Conservation (phyloP, 2,329 filamentous ascomycete genomes). For the Stagonosporopsis vannaccii region DNA sequence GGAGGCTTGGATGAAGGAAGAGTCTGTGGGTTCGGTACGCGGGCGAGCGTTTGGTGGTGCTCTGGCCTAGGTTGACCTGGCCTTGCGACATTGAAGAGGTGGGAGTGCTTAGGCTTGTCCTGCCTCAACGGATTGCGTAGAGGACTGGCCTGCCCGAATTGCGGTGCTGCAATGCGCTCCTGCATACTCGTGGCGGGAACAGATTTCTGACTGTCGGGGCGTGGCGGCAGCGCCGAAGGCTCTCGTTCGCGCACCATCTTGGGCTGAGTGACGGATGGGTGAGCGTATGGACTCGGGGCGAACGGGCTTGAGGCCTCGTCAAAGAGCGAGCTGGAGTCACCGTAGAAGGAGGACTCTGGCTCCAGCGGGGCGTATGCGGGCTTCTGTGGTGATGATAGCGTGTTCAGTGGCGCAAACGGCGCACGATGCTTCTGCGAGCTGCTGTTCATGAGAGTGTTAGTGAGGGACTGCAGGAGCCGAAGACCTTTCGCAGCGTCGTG, state of each 20-base stretch:
- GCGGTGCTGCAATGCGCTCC: slow-evolving; percentile 38
- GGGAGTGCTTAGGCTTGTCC: slow-evolving; percentile 37
- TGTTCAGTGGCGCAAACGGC: slow-evolving; percentile 45
- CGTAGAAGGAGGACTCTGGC: slow-evolving; percentile 22
- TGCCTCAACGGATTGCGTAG: slow-evolving; percentile 58
- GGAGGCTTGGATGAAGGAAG: slow-evolving; percentile 15
- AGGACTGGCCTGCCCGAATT: slow-evolving; percentile 67
- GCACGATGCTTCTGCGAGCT: slow-evolving; percentile 41
- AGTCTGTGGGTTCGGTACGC: slow-evolving; percentile 32
- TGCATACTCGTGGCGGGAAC: slow-evolving; percentile 43
- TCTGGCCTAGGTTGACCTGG: slow-evolving; percentile 58
- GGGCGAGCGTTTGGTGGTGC: slow-evolving; percentile 53
- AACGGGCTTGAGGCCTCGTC: slow-evolving; percentile 31
- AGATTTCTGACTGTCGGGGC: slow-evolving; percentile 27
- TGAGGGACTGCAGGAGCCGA: neutral
- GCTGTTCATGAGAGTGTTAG: slow-evolving; percentile 30
- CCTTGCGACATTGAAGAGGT: slow-evolving; percentile 62
- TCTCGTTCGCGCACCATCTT: slow-evolving; percentile 63
- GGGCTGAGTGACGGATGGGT: slow-evolving; percentile 11
- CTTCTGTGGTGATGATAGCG: slow-evolving; percentile 42
- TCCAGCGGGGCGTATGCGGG: slow-evolving; percentile 30
- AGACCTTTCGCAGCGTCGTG: neutral
- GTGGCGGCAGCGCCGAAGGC: slow-evolving; percentile 49
- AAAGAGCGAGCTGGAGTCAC: slow-evolving; percentile 47
- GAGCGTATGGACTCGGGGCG: slow-evolving; percentile 16